These are phyloP conservation scores for Sordariomycetes sp. DNA, from an alignment of 2,329 filamentous ascomycete genomes.

Conservation along the genomic window DNA sequence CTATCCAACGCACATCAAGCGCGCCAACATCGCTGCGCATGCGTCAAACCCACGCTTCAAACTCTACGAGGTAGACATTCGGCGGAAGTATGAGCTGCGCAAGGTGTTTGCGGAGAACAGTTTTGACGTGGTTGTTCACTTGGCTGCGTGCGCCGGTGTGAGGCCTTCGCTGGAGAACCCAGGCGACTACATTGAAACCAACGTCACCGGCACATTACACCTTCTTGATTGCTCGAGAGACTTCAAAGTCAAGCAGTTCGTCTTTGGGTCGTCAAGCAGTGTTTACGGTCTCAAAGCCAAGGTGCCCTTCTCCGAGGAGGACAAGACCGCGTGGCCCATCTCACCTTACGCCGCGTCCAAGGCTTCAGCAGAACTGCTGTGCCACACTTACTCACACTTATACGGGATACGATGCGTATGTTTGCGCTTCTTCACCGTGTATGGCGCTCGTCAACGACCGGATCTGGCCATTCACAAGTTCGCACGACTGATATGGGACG, in stretches of 20 bases:
- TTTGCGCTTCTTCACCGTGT: slow-evolving; percentile 15
- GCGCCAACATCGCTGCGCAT: slow-evolving; percentile 11
- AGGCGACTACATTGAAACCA: slow-evolving; percentile 11
- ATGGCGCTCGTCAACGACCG: slow-evolving; percentile 13
- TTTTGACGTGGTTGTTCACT: slow-evolving; percentile 10
- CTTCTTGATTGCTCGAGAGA: slow-evolving; percentile 13
- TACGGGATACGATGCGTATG: slow-evolving; percentile 13
- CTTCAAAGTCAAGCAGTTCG: slow-evolving; percentile 11
- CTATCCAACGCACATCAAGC: slow-evolving; percentile 11
- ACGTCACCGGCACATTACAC: slow-evolving; percentile 12
- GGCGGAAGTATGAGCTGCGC: slow-evolving; percentile 4
- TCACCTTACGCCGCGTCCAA: slow-evolving; percentile 20
- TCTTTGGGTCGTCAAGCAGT: slow-evolving; percentile 14
- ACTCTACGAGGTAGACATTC: slow-evolving; percentile 11
- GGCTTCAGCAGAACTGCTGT: slow-evolving; percentile 22
- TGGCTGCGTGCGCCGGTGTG: slow-evolving; percentile 13
- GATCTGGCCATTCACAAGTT: slow-evolving; percentile 15
- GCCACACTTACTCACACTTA: slow-evolving; percentile 22
- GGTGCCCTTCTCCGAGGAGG: slow-evolving; percentile 12
- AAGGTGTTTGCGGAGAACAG: slow-evolving; percentile 9
- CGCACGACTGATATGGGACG: slow-evolving; percentile 10
- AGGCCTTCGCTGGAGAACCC: slow-evolving; percentile 10
- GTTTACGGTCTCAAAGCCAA: slow-evolving; percentile 12
- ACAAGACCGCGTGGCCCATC: slow-evolving; percentile 10
- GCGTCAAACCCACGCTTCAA: slow-evolving; percentile 9